Evolutionary conservation across 306 rosid genomes (phyloP).

Genomic region (Morella rubra): DNA sequence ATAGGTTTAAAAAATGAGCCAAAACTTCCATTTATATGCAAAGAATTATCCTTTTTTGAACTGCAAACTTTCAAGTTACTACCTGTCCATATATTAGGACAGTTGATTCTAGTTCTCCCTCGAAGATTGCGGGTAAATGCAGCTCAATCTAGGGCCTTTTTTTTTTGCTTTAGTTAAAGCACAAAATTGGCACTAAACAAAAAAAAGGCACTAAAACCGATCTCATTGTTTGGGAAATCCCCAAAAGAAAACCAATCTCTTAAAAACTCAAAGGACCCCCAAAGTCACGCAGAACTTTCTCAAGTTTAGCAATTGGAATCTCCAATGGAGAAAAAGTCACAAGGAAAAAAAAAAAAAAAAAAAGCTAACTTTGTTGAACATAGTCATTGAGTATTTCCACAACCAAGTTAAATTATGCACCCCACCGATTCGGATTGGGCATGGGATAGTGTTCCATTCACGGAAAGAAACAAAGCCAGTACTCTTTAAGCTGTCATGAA

Average conservation of each 20-base stretch:
- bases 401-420: background rate
- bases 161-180: background rate
- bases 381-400: background rate
- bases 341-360: background rate
- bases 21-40: too few relatives aligned
- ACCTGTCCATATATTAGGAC: too few relatives aligned
- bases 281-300: constrained; percentile 13
- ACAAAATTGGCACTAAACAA: constrained; percentile 2
- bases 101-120: too few relatives aligned
- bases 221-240: background rate
- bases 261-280: background rate
- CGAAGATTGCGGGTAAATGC: background rate
- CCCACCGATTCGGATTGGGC: constrained; percentile 5
- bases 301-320: constrained; percentile 28
- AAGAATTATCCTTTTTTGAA: too few relatives aligned
- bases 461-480: constrained; percentile 7
- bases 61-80: too few relatives aligned
- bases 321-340: background rate
- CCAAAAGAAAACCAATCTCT: constrained; percentile 24
- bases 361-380: background rate
- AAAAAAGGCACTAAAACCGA: background rate
- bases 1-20: too few relatives aligned
- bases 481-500: constrained; percentile 3
- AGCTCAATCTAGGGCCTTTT: background rate
- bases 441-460: background rate